phyloP scores from a whole-genome alignment of 2,329 filamentous ascomycete species.

The Fusarium anguioides region DNA sequence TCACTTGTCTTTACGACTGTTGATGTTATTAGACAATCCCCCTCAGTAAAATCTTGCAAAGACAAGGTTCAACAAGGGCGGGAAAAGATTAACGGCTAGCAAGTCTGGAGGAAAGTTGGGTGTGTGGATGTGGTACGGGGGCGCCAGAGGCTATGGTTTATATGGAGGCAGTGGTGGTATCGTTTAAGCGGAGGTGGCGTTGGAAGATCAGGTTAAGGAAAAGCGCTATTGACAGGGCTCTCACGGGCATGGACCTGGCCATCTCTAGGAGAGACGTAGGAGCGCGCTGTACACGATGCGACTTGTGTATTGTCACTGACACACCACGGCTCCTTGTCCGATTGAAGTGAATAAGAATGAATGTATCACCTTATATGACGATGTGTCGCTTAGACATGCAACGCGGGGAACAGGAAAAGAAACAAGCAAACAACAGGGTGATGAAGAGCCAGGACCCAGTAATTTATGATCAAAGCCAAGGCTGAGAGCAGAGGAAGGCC shows the following conservation, averaged over 20 bases:
- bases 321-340: slow-evolving; percentile 28
- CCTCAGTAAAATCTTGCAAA: slow-evolving; percentile 3
- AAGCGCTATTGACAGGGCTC: slow-evolving; percentile 35
- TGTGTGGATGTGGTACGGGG: slow-evolving; percentile 24
- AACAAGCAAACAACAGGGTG: background rate
- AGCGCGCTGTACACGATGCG: slow-evolving; percentile 1
- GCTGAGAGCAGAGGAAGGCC: background rate
- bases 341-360: background rate
- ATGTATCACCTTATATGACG: slow-evolving; percentile 22
- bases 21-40: slow-evolving; percentile 10
- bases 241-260: background rate
- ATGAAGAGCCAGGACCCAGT: slow-evolving; percentile 8
- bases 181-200: slow-evolving; percentile 45
- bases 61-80: slow-evolving; percentile 1
- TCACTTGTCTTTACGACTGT: slow-evolving; percentile 25
- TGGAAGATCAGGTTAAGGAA: slow-evolving; percentile 37
- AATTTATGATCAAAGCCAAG: slow-evolving; percentile 30
- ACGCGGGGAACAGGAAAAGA: slow-evolving; percentile 22
- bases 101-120: slow-evolving; percentile 10
- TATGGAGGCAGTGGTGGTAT: slow-evolving; percentile 37
- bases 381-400: slow-evolving; percentile 28
- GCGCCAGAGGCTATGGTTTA: slow-evolving; percentile 21
- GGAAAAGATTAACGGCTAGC: slow-evolving; percentile 11
- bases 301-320: background rate
- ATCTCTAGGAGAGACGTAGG: background rate